A percentile compares a stretch with the other conserved stretches of the same genome.
Evolutionary conservation across 495 filamentous ascomycete genomes (phyloP).

Genomic region (Bombardia bombarda): DNA sequence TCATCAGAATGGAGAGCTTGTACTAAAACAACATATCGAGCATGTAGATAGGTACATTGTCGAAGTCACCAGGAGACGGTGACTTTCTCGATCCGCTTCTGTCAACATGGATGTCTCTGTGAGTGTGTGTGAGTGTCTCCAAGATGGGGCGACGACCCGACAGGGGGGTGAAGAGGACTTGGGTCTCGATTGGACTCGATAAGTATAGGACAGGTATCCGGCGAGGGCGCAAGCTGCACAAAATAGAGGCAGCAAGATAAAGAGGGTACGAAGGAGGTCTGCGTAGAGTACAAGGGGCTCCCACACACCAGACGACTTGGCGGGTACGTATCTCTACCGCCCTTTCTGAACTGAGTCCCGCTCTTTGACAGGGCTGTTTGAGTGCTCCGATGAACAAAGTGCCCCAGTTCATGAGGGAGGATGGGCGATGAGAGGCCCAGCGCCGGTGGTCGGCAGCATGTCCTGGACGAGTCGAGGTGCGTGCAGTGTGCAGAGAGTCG

Average conservation of each 20-base stretch:
- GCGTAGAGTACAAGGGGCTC: too few relatives aligned
- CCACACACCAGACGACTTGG: neutral
- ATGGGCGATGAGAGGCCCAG: neutral
- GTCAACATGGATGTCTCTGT: neutral
- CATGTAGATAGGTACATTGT: too few relatives aligned
- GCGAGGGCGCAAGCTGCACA: too few relatives aligned
- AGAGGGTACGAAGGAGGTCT: too few relatives aligned
- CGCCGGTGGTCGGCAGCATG: constrained; percentile 1
- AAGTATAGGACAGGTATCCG: too few relatives aligned
- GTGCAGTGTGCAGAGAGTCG: too few relatives aligned
- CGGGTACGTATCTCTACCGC: constrained; percentile 1
- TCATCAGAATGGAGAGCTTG: too few relatives aligned
- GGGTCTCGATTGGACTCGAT: neutral
- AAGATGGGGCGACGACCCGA: too few relatives aligned
- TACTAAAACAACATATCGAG: too few relatives aligned
- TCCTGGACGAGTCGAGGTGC: too few relatives aligned
- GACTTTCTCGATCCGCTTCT: neutral
- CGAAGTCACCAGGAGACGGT: too few relatives aligned
- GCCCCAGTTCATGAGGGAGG: neutral
- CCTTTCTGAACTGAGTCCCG: constrained; percentile 3
- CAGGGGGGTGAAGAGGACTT: neutral
- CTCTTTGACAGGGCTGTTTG: neutral
- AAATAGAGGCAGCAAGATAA: too few relatives aligned
- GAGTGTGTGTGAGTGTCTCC: neutral
- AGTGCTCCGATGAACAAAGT: neutral